These are phyloP conservation scores for Backusella luteola DNA, from an alignment of 192 early-diverging fungal genomes.

Conservation along the genomic window DNA sequence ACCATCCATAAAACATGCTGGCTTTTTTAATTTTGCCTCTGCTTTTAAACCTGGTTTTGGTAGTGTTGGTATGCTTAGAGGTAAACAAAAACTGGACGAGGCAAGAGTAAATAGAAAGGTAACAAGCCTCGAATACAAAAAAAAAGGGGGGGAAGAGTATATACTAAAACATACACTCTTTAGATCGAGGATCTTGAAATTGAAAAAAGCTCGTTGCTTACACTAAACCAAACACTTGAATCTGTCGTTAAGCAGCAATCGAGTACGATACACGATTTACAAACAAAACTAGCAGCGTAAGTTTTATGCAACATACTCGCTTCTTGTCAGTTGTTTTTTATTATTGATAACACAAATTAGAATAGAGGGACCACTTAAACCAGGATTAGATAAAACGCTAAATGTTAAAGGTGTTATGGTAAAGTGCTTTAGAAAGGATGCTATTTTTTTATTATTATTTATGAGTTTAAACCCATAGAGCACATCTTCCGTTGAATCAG, in stretches of 20 bases:
- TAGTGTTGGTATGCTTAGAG: slow-evolving; percentile 8
- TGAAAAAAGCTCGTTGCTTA: slow-evolving; percentile 21
- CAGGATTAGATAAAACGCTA: neutral
- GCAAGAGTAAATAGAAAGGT: slow-evolving; percentile 26
- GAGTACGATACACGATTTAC: slow-evolving; percentile 9
- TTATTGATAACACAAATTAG: slow-evolving; percentile 4
- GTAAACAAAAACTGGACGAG: slow-evolving; percentile 15
- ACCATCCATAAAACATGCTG: neutral
- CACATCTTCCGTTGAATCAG: slow-evolving; percentile 2
- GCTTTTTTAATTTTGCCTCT: neutral
- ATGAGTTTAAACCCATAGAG: neutral
- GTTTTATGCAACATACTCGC: neutral
- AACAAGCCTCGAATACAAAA: neutral
- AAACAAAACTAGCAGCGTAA: slow-evolving; percentile 17
- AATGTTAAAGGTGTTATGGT: slow-evolving; percentile 16
- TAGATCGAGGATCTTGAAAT: slow-evolving; percentile 28
- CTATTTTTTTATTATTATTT: neutral
- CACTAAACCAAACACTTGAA: slow-evolving; percentile 23
- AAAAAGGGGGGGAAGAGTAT: neutral
- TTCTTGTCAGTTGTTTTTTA: neutral
- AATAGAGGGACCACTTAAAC: slow-evolving; percentile 6
- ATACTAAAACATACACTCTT: neutral
- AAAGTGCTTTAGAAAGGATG: neutral
- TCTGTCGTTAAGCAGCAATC: slow-evolving; percentile 18
- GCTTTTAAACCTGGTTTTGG: slow-evolving; percentile 11